These are phyloP conservation scores for Barnettozyma populi DNA, from an alignment of 805 yeast genomes.

Conservation along the genomic window DNA sequence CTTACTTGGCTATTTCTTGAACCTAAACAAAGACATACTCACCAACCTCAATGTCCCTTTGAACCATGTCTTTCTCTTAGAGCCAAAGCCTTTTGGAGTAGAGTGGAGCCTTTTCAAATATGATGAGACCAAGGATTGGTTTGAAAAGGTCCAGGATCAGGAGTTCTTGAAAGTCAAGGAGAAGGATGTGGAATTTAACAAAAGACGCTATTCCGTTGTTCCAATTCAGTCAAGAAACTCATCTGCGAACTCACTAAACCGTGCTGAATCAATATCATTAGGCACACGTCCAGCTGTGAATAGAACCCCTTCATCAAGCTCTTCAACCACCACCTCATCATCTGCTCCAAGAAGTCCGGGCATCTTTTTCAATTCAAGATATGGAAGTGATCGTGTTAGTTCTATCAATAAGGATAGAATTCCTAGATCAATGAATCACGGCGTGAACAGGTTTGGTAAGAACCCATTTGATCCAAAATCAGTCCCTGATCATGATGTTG, in stretches of 20 bases:
- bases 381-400: not conserved
- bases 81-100: constrained; percentile 93
- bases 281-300: not conserved
- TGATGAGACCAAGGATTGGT: constrained; percentile 74
- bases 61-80: constrained; percentile 84
- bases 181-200: constrained; percentile 61
- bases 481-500: not conserved
- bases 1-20: constrained; percentile 81
- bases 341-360: constrained; percentile 1
- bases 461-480: constrained; percentile 3
- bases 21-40: constrained; percentile 70
- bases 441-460: not conserved
- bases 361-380: constrained; percentile 2
- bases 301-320: constrained; percentile 4
- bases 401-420: constrained; percentile 4
- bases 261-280: not conserved
- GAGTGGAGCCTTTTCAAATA: constrained; percentile 89
- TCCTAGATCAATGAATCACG: not conserved
- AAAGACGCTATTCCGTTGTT: constrained; percentile 65
- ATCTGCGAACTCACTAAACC: constrained; percentile 3
- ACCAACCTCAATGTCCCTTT: constrained; percentile 91
- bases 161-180: constrained; percentile 44
- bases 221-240: constrained; percentile 38
- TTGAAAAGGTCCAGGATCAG: constrained; percentile 51
- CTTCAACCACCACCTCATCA: not conserved